Evolutionary conservation across 441 rosid genomes (phyloP).

Genomic region (Gossypium davidsonii): DNA sequence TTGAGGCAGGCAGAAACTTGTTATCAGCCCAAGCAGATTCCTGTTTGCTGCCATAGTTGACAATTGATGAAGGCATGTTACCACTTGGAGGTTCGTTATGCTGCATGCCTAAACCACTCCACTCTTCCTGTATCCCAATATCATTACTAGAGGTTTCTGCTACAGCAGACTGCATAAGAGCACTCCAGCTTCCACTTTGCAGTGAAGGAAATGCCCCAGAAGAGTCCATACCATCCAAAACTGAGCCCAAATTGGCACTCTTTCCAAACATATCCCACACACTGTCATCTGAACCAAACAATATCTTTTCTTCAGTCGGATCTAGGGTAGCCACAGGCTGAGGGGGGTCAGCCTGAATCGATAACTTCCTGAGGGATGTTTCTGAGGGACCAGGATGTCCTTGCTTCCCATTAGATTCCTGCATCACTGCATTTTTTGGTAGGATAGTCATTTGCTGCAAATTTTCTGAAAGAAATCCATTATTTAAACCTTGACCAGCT

Average conservation of each 20-base stretch:
- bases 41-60: constrained; percentile 29
- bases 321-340: constrained; percentile 65
- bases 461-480: constrained; percentile 38
- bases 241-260: constrained; percentile 37
- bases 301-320: constrained; percentile 85
- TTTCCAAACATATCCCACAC: constrained; percentile 72
- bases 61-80: constrained; percentile 23
- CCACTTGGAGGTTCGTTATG: constrained; percentile 31
- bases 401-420: constrained; percentile 39
- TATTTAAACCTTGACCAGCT: constrained; percentile 37
- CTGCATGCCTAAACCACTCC: constrained; percentile 41
- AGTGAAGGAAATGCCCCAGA: constrained; percentile 52
- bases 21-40: constrained; percentile 35
- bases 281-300: constrained; percentile 82
- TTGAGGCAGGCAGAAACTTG: constrained; percentile 25
- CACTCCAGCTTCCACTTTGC: constrained; percentile 98
- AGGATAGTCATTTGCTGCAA: constrained; percentile 37
- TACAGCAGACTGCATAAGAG: constrained; percentile 93
- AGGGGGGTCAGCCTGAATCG: constrained; percentile 29
- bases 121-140: constrained; percentile 41
- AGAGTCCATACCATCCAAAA: constrained; percentile 40
- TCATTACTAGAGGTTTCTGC: constrained; percentile 54
- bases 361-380: constrained; percentile 37
- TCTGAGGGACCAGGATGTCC: constrained; percentile 36
- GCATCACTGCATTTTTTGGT: constrained; percentile 33